Evolutionary conservation across 1,284 basidiomycete genomes (phyloP).

Genomic region (Bondarzewia mesenterica): DNA sequence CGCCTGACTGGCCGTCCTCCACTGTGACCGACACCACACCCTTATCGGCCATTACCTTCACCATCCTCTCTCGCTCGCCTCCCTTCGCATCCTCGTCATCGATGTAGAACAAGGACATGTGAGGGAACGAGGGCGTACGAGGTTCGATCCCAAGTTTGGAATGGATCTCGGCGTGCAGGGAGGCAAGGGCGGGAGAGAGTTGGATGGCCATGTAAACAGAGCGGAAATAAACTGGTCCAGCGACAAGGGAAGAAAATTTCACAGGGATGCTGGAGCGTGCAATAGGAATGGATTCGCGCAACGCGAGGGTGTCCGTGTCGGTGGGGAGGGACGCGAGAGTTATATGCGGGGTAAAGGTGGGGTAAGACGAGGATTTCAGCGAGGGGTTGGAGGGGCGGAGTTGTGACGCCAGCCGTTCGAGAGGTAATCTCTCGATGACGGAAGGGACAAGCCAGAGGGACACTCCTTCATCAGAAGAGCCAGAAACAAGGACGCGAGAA

Average conservation of each 20-base stretch:
- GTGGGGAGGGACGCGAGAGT: slow-evolving; percentile 51
- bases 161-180: slow-evolving; percentile 43
- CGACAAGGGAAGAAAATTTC: slow-evolving; percentile 44
- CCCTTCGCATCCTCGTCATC: slow-evolving; percentile 42
- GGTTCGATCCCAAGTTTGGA: slow-evolving; percentile 32
- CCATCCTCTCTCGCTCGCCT: slow-evolving; percentile 22
- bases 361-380: slow-evolving; percentile 36
- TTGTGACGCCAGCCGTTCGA: slow-evolving; percentile 38
- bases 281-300: slow-evolving; percentile 34
- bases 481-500: neutral
- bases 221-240: slow-evolving; percentile 57
- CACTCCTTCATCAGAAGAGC: slow-evolving; percentile 28
- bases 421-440: slow-evolving; percentile 25
- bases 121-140: slow-evolving; percentile 49
- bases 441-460: slow-evolving; percentile 60
- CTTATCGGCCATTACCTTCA: slow-evolving; percentile 27
- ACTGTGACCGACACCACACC: slow-evolving; percentile 24
- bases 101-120: slow-evolving; percentile 67
- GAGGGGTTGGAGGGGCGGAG: slow-evolving; percentile 20
- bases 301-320: slow-evolving; percentile 18
- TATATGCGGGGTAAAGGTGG: slow-evolving; percentile 57
- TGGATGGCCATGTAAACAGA: slow-evolving; percentile 55
- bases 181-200: slow-evolving; percentile 33
- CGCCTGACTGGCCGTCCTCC: slow-evolving; percentile 11
- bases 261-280: slow-evolving; percentile 27